Conservation (phyloP, 139 green algal species). For the Tetradesmus lagerheimii region DNA sequence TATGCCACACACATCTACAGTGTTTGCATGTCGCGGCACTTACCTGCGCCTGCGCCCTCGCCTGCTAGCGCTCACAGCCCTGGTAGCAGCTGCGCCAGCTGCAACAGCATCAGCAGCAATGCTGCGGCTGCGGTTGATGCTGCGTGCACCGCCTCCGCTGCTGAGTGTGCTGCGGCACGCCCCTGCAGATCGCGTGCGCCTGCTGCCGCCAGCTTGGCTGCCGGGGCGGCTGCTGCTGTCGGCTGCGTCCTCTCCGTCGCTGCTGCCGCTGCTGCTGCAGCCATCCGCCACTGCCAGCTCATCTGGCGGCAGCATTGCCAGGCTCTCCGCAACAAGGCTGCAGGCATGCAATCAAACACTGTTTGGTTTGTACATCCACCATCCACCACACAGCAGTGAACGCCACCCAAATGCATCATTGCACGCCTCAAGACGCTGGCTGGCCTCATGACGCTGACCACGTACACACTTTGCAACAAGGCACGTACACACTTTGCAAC, state of each 20-base stretch:
- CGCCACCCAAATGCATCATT: background rate
- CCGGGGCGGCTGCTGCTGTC: background rate
- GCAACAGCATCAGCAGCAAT: constrained; percentile 10
- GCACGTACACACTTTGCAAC: no score
- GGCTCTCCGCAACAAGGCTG: constrained; percentile 11
- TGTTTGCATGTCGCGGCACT: background rate
- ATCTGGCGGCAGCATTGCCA: constrained; percentile 13
- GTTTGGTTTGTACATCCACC: background rate
- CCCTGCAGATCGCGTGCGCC: background rate
- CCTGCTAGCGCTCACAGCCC: background rate
- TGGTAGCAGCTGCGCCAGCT: constrained; percentile 6
- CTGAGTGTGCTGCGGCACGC: constrained; percentile 12
- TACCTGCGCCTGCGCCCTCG: background rate
- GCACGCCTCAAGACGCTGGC: no score
- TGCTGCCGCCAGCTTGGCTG: background rate
- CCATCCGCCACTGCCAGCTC: background rate
- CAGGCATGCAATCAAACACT: background rate
- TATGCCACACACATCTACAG: no score
- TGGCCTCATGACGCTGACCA: no score
- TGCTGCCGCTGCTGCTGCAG: constrained; percentile 16
- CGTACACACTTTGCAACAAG: no score
- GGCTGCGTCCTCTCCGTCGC: background rate
- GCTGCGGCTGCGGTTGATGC: background rate
- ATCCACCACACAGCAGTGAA: background rate
- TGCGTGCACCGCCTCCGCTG: background rate